Percentiles rank a stretch among this genome's conserved stretches.
phyloP scores from a whole-genome alignment of 257 asterid genomes.

The Thymus quinquecostatus region DNA sequence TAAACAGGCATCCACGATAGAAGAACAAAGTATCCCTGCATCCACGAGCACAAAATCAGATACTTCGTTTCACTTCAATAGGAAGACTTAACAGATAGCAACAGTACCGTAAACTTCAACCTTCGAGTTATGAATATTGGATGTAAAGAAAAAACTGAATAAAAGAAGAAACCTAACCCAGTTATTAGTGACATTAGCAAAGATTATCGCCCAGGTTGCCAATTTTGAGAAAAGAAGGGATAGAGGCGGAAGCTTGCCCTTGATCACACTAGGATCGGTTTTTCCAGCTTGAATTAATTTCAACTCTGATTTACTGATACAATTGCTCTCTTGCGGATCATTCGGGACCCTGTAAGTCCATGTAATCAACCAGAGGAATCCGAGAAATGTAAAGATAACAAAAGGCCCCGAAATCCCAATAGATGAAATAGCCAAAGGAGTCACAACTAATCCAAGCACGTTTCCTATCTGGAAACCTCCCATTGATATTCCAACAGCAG shows the following conservation, averaged over 20 bases:
- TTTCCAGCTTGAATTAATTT: slow-evolving; percentile 83
- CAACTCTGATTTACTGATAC: slow-evolving; percentile 64
- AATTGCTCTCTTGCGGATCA: slow-evolving; percentile 70
- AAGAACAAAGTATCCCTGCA: slow-evolving; percentile 98
- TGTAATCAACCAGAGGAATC: slow-evolving; percentile 73
- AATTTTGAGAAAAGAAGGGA: slow-evolving; percentile 67
- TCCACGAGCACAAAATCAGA: slow-evolving; percentile 14
- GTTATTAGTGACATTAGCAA: slow-evolving; percentile 84
- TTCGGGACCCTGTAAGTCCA: slow-evolving; percentile 63
- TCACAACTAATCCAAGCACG: slow-evolving; percentile 79
- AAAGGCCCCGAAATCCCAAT: slow-evolving; percentile 84
- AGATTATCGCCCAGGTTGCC: slow-evolving; percentile 92
- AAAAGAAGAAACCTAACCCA: slow-evolving; percentile 56
- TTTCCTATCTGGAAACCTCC: slow-evolving; percentile 96
- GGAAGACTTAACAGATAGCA: not conserved
- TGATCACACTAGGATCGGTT: slow-evolving; percentile 44
- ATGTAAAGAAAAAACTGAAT: not conserved
- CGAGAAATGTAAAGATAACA: slow-evolving; percentile 78
- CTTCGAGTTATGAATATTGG: not conserved
- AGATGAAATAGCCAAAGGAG: slow-evolving; percentile 75
- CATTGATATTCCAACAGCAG: slow-evolving; percentile 95
- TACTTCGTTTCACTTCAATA: not conserved
- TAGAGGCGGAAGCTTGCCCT: slow-evolving; percentile 69
- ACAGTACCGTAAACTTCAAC: not conserved
- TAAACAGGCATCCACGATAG: slow-evolving; percentile 99